Percentiles rank a stretch among this genome's conserved stretches.
Conservation (phyloP, 2,329 filamentous ascomycete species). For the Diplodia sapinea region DNA sequence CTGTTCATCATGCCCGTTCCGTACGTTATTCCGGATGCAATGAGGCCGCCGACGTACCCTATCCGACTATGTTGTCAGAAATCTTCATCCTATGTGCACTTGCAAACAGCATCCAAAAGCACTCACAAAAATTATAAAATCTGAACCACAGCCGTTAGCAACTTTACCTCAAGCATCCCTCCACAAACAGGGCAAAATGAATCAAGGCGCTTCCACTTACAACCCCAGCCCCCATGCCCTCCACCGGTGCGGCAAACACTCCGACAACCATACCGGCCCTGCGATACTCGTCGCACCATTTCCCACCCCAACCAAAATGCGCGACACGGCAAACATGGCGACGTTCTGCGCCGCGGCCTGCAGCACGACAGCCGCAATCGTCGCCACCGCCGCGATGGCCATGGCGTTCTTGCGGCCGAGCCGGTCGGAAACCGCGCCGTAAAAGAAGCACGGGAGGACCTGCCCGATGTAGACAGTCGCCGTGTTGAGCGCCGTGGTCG, state of each 20-base stretch:
- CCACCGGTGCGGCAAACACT: slow-evolving; percentile 54
- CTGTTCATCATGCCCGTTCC: slow-evolving; percentile 51
- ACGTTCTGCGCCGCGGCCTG: slow-evolving; percentile 59
- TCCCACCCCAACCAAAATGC: slow-evolving; percentile 58
- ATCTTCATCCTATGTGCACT: not conserved
- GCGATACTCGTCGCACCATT: slow-evolving; percentile 51
- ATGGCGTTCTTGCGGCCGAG: slow-evolving; percentile 54
- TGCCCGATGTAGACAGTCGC: slow-evolving; percentile 62
- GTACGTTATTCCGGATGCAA: slow-evolving; percentile 57
- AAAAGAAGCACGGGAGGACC: slow-evolving; percentile 53
- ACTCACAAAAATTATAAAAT: slow-evolving; percentile 24
- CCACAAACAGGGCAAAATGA: not conserved
- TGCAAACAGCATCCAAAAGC: not conserved
- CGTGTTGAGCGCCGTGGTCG: slow-evolving; percentile 62
- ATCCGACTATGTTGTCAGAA: not conserved
- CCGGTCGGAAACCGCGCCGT: slow-evolving; percentile 51
- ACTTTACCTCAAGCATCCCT: slow-evolving; percentile 32
- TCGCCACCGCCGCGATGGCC: slow-evolving; percentile 51
- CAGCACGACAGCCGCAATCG: slow-evolving; percentile 54
- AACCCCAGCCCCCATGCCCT: slow-evolving; percentile 53
- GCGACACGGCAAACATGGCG: slow-evolving; percentile 57
- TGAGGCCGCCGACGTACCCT: slow-evolving; percentile 41
- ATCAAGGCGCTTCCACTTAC: slow-evolving; percentile 10
- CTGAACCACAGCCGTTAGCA: not conserved
- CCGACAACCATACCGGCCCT: slow-evolving; percentile 56